Base-by-base conservation (phyloP, 371 early-diverging fungal genomes). In the Syncephalastrum sp. region DNA sequence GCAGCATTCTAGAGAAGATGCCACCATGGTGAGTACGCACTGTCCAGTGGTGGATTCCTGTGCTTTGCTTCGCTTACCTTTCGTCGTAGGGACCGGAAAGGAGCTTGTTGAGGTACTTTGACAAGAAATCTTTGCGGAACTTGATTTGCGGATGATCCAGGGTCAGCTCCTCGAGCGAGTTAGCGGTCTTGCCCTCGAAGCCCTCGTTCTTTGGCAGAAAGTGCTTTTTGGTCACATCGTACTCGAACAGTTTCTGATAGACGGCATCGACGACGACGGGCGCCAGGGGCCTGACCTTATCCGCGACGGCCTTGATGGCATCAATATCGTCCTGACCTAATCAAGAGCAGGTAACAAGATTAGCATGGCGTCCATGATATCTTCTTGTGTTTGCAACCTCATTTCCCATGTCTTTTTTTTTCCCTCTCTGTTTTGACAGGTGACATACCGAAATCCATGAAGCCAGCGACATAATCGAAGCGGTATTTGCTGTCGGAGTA, bases 211-310 rank as follows among this genome's bases (percentile, higher is more conserved):
- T 83, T 53, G 82, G 81, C 54, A 90, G 72, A 62, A 84, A 80
- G 60, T 69, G 64, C 73, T 79, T 84, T 62, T 75, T 75, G 56
- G 89, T 88, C 38, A 85, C 72, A 60, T 88, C 88, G 52, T 74
- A 89, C 15, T 65, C 54, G 62, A 77, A 81, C 17, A 91, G 73
- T 58, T 85, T 84, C 47, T 46, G 50, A 64, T 88, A 89, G 59
- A 88, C 89, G 16, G 87, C 87, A 53, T 90, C 89, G 44, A 92
- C 93, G 10, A 93, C 85, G 13, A 75, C 81, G 5, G 92, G 93
- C 7, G 90, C 88, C 14, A 92, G 72, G 12, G 89, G 91, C 7
- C 72, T 77, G 33, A 93, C 67, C 5, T 80, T 58, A 5, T 76
- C 69, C 6, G 86, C 92, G 0, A 90, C 85, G 6, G 68, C 73